A percentile compares a stretch with the other conserved stretches of the same genome.
phyloP scores from a whole-genome alignment of 2,329 filamentous ascomycete genomes.

The Fusarium penzigii region DNA sequence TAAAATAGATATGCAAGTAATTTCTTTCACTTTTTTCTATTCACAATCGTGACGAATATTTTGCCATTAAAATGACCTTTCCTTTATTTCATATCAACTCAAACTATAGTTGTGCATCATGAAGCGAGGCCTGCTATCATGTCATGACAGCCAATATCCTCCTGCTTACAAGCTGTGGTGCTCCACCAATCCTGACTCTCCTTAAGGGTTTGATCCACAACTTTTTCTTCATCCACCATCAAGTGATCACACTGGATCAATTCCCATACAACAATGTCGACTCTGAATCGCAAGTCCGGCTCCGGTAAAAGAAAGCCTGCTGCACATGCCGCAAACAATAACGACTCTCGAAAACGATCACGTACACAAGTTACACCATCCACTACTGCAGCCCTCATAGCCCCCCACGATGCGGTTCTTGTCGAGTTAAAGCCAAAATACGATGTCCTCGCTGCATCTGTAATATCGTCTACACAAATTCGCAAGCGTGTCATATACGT shows the following conservation, averaged over 20 bases:
- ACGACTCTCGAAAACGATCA: constrained; percentile 10
- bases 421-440: constrained; percentile 47
- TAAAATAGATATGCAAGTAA: too few relatives aligned
- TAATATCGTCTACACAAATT: constrained; percentile 63
- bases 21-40: too few relatives aligned
- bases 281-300: constrained; percentile 5
- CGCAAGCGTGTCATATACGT: constrained; percentile 51
- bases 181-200: constrained; percentile 18
- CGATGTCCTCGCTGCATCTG: constrained; percentile 52
- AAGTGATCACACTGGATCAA: constrained; percentile 9
- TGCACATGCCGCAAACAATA: constrained; percentile 6
- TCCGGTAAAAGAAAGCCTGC: constrained; percentile 22
- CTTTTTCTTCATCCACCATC: constrained; percentile 17
- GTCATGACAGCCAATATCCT: background rate
- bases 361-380: constrained; percentile 8
- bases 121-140: too few relatives aligned
- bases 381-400: constrained; percentile 27
- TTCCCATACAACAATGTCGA: constrained; percentile 17
- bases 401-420: constrained; percentile 45
- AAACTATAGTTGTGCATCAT: too few relatives aligned
- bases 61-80: too few relatives aligned
- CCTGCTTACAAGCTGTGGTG: background rate
- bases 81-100: too few relatives aligned
- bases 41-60: too few relatives aligned
- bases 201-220: constrained; percentile 6